These are phyloP conservation scores for Paraphoma chrysanthemicola DNA, from an alignment of 2,329 filamentous ascomycete species.

Conservation along the genomic window DNA sequence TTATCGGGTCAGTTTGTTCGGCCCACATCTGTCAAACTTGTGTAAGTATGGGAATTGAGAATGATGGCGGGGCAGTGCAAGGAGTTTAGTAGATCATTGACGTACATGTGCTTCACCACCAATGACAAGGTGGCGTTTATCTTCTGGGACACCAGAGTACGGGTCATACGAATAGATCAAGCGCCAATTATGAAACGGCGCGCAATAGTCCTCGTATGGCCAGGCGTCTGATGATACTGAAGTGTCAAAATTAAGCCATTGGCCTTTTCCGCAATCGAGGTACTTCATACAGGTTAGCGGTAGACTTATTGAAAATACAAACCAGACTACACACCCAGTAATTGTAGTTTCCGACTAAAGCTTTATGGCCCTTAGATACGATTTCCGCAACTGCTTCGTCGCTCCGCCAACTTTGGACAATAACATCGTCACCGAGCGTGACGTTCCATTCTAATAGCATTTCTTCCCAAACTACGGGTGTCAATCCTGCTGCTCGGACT, in stretches of 20 bases:
- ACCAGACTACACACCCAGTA: conserved; percentile 67
- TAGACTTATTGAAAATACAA: background rate
- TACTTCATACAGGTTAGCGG: conserved; percentile 59
- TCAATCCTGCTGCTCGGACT: conserved; percentile 68
- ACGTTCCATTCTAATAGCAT: conserved; percentile 82
- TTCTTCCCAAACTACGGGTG: conserved; percentile 87
- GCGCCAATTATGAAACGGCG: conserved; percentile 80
- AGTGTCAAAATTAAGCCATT: conserved; percentile 76
- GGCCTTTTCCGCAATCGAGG: conserved; percentile 81
- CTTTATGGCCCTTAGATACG: conserved; percentile 70
- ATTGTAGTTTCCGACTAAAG: conserved; percentile 77
- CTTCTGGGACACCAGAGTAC: conserved; percentile 66
- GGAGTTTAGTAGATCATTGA: background rate
- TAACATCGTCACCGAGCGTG: conserved; percentile 71
- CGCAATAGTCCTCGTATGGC: conserved; percentile 83
- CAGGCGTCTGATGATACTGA: conserved; percentile 61
- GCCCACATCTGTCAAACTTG: conserved; percentile 69
- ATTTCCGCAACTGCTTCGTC: conserved; percentile 67
- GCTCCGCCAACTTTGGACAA: conserved; percentile 82
- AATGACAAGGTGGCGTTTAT: conserved; percentile 71
- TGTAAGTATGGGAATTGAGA: background rate
- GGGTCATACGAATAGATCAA: conserved; percentile 84
- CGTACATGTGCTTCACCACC: conserved; percentile 71
- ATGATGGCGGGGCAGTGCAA: too few species aligned
- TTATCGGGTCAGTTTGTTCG: conserved; percentile 78